Conservation (phyloP, 495 filamentous ascomycete genomes). For the Endocarpon pusillum region DNA sequence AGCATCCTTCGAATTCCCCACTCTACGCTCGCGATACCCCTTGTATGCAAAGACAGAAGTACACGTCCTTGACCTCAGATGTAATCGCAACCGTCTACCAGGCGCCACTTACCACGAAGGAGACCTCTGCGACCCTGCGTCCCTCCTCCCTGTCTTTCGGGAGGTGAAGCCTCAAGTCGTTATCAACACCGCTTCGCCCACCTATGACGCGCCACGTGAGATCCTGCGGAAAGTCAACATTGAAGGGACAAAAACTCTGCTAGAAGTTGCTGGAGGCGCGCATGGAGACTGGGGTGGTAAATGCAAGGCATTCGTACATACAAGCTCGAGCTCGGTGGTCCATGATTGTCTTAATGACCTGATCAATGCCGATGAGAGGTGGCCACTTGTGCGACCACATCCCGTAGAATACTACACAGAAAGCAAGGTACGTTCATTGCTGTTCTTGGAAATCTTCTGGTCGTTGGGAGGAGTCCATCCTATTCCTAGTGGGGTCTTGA, state of each 20-base stretch:
- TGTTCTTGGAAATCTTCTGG: not conserved
- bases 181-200: slow-evolving; percentile 84
- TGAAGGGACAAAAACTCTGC: slow-evolving; percentile 61
- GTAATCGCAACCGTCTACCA: slow-evolving; percentile 53
- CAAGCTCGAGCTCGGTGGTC: slow-evolving; percentile 75
- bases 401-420: slow-evolving; percentile 79
- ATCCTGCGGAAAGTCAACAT: slow-evolving; percentile 68
- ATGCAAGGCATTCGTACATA: slow-evolving; percentile 90
- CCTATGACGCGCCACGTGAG: slow-evolving; percentile 29
- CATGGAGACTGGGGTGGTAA: slow-evolving; percentile 35
- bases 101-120: slow-evolving; percentile 64
- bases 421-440: slow-evolving; percentile 44
- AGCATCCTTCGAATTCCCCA: slow-evolving; percentile 26
- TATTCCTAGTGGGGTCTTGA: not conserved
- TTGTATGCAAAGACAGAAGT: slow-evolving; percentile 35
- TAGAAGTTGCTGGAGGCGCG: slow-evolving; percentile 56
- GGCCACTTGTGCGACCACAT: slow-evolving; percentile 55
- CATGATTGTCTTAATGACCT: slow-evolving; percentile 67
- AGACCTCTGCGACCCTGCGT: slow-evolving; percentile 64
- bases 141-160: slow-evolving; percentile 47
- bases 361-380: slow-evolving; percentile 78
- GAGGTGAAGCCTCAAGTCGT: slow-evolving; percentile 68
- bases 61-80: slow-evolving; percentile 75
- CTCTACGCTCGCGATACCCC: slow-evolving; percentile 24
- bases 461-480: not conserved